Evolutionary conservation across 2,329 filamentous ascomycete genomes (phyloP), one percentile per base, ranked within the genome.

Genomic region (Amphichorda felina): DNA sequence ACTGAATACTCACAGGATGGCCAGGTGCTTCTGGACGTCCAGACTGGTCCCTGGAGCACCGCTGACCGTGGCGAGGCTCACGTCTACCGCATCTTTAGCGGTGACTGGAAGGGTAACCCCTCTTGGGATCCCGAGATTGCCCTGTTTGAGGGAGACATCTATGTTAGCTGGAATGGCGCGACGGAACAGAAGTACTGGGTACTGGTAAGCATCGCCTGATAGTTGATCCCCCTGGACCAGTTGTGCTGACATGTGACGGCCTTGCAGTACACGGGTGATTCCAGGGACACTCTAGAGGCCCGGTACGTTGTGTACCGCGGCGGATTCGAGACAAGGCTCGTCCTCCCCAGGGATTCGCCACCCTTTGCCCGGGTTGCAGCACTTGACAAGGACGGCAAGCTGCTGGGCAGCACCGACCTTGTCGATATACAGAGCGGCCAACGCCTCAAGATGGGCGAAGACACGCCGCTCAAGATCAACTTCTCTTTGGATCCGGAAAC

Each of bases 1-100:
- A 69, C 64, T 3, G 66, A 67, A 41, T 59, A 68, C 43, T 57
- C 56, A 1, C 46, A 56, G 5, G 60, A 66, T 11, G 70, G 68
- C 17, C 53, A 57, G 22, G 50, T 62, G 10, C 53, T 70, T 21
- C 56, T 67, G 22, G 56, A 56, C 30, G 60, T 70, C 1, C 63
- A 69, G 45, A 71, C 64, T 34, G 50, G 46, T 35, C 52, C 51
- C 39, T 50, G 50, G 48, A 59, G 66, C 2, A 15, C 32, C 5
- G 37, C 38, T 6, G 37, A 33, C 5, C 18, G 40, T 9, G 14
- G 33, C 4, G 37, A 40, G 21, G 33, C 30, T n/a, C 38, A 44
- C 6, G 41, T 44, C 18, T 50, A 50, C 33, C 43, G 48, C 34
- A 43, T 45, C 9, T 50, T 41, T 44, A 48, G 48, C 39, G 42